These are phyloP conservation scores for Neurospora tetrasperma DNA, from an alignment of 495 filamentous ascomycete genomes.

Conservation along the genomic window DNA sequence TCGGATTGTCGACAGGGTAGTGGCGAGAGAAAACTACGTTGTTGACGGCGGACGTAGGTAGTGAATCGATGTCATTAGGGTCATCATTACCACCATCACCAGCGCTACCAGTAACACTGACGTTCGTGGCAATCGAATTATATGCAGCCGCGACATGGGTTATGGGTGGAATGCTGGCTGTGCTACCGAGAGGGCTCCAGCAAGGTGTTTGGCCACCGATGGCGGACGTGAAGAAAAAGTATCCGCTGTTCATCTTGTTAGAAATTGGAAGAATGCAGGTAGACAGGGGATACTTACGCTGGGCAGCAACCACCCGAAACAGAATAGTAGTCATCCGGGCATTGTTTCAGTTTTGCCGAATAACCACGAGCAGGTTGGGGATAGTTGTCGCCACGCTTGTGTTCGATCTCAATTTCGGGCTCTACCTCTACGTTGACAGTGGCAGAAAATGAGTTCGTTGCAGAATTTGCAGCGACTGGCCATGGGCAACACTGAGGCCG, in stretches of 20 bases:
- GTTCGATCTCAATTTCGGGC: neutral
- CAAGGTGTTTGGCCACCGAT: constrained; percentile 19
- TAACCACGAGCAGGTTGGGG: constrained; percentile 11
- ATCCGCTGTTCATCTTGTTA: constrained; percentile 9
- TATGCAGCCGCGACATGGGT: neutral
- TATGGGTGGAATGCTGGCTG: constrained; percentile 7
- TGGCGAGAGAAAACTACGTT: constrained; percentile 22
- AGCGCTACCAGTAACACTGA: neutral
- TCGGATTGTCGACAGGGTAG: constrained; percentile 9
- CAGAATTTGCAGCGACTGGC: constrained; percentile 6
- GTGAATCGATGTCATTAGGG: constrained; percentile 1
- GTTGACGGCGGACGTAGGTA: constrained; percentile 19
- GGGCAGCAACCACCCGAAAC: constrained; percentile 20
- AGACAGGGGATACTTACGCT: constrained; percentile 5
- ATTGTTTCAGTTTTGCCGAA: constrained; percentile 5
- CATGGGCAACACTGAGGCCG: constrained; percentile 21
- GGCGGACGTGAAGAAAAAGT: constrained; percentile 14
- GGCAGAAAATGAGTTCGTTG: neutral
- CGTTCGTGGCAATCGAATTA: neutral
- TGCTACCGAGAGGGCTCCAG: constrained; percentile 11
- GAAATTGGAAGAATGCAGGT: neutral
- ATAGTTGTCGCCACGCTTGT: constrained; percentile 7
- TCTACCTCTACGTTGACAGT: neutral
- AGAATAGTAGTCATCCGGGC: constrained; percentile 22
- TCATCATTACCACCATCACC: neutral